Base-by-base conservation (phyloP, 768 basidiomycete species). In the Tephrocybe sp. region DNA sequence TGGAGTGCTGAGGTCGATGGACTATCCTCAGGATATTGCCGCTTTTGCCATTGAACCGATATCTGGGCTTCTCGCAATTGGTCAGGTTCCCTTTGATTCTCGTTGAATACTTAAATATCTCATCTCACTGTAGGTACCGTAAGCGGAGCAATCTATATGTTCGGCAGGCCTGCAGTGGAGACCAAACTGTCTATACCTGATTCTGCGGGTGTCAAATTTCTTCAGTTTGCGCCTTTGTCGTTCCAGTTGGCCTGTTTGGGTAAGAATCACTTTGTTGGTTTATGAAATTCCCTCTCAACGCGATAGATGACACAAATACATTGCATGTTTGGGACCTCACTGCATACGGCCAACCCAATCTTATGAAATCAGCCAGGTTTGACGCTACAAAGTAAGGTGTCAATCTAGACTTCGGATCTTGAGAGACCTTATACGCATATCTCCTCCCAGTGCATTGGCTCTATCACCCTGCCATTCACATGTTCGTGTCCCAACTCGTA, bases 401-500 rank as follows among this genome's bases (percentile, higher is more conserved):
- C 19, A n/a, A 17, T 45, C 9, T 45, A 30, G 10, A 9, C 39
- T 45, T 7, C 14, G 19, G 36, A 32, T 41, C 9, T 22, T 17
- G 19, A 11, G 4, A 39, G 26, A 42, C 12, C 26, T 42, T 40
- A 44, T 32, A 32, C 30, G 36, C 26, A 10, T n/a, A 26, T 9
- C 38, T 19, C 9, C 32, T 20, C 34, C 33, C 66, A 86, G 87
- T 58, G 81, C 77, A 26, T 60, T 91, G 39, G 75, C 78, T 4
- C 60, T 84, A 12, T 86, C 85, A 1, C 83, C 90, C 3, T 82
- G 82, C 11, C 86, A 88, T 61, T 77, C 82, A 5, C 89, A 91
- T 70, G 86, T 90, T 60, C 43, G 77, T 71, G 26, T 51, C 39
- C 32, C 8, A 14, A 42, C 38, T 45, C 48, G 35, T 49, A 20